A percentile compares a stretch with the other conserved stretches of the same genome.
Conservation (phyloP, 2,329 filamentous ascomycete genomes). For the Penicillium griseofulvum region DNA sequence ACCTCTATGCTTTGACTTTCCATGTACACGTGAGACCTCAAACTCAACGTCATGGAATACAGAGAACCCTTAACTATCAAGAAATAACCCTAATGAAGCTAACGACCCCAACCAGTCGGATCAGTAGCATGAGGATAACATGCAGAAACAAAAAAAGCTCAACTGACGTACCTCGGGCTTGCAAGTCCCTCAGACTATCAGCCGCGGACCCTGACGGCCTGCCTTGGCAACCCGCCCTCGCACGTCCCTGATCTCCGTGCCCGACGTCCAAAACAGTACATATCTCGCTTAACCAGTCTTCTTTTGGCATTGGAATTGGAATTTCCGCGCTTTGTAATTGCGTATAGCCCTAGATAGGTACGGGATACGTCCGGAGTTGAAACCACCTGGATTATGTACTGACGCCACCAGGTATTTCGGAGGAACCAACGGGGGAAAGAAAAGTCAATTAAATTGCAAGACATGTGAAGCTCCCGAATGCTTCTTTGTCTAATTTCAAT, state of each 20-base stretch:
- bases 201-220: constrained; percentile 20
- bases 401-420: neutral
- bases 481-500: neutral
- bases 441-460: constrained; percentile 19
- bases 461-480: constrained; percentile 6
- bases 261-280: neutral
- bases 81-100: neutral
- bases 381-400: neutral
- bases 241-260: constrained; percentile 15
- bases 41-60: neutral
- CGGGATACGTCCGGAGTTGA: neutral
- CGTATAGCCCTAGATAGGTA: neutral
- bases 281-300: constrained; percentile 3
- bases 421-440: constrained; percentile 10
- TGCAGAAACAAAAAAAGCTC: neutral
- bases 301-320: neutral
- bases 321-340: neutral
- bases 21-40: neutral
- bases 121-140: neutral
- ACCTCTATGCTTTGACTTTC: too few relatives aligned
- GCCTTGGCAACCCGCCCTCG: constrained; percentile 13
- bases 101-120: neutral
- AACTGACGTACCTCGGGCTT: neutral
- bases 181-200: constrained; percentile 11
- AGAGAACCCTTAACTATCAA: neutral